Base-by-base conservation (phyloP, 148 eudicot genomes). In the Tetragonia tetragonoides region DNA sequence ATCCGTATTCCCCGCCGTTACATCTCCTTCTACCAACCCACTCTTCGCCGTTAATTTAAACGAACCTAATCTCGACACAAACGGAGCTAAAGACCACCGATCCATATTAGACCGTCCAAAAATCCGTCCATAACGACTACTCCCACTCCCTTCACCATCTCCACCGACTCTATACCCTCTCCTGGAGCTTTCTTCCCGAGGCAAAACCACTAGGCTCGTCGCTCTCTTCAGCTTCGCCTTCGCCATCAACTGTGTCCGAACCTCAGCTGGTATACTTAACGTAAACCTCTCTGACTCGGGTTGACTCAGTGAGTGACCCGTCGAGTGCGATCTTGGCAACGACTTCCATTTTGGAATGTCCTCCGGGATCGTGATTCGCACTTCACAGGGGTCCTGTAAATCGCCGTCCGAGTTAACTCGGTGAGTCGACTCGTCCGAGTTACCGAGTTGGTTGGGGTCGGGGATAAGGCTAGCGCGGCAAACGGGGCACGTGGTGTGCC, bases 401-500 rank as follows among this genome's bases (percentile, higher is more conserved):
- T 34, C 46, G 64, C 12, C 28, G 21, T 72, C 70, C 41, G 38
- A 46, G 38, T 49, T 70, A 14, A 4, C 60, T 18, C 10, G 2
- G 10, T 28, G 42, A 63, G 39, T 46, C 60, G 53, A 15, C 64
- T 56, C 77, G 73, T 14, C n/a, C 10, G 73, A 23, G 57, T 8
- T 24, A 0, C 42, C 61, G 63, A 18, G 38, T 28, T 62, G 62
- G 14, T 7, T 57, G 3, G 41, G 3, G 9, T 51, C 40, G 0
- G 68, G 75, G 12, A 67, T 63, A 11, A 83, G 80, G 46, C 77
- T 68, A 10, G 79, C 77, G 9, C 86, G 78, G 40, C 86, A 85
- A 7, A 85, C 83, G 0, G 88, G 88, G 28, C 91, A 88, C 2
- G 89, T 88, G 6, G 78, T 23, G 74, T 86, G 89, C 0, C 66